Conservation (phyloP, 1,284 basidiomycete genomes). For the Ganoderma sp. region DNA sequence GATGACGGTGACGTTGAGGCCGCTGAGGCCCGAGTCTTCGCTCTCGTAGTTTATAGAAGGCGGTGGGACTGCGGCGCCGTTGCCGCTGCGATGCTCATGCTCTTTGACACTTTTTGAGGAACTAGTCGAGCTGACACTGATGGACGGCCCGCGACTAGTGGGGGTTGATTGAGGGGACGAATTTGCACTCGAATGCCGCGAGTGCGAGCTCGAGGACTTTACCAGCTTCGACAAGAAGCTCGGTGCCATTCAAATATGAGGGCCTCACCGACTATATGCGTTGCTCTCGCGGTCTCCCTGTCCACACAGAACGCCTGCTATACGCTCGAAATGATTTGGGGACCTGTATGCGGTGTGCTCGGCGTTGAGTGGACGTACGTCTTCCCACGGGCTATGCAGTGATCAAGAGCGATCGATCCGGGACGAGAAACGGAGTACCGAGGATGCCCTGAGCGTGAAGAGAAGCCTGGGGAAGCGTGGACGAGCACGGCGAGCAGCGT, state of each 20-base stretch:
- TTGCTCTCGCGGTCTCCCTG: neutral
- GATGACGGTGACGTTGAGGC: constrained; percentile 60
- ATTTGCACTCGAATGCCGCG: constrained; percentile 31
- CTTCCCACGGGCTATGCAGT: constrained; percentile 9
- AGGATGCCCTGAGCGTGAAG: neutral
- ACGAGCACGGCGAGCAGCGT: neutral
- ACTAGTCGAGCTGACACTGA: constrained; percentile 34
- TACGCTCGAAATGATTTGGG: too few species aligned
- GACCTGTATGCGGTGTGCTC: too few species aligned
- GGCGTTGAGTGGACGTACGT: neutral
- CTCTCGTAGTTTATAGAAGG: constrained; percentile 27
- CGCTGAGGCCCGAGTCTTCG: constrained; percentile 49
- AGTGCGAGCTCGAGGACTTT: constrained; percentile 34
- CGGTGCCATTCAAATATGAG: constrained; percentile 40
- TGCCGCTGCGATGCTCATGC: constrained; percentile 2
- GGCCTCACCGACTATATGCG: neutral
- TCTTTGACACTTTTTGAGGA: constrained; percentile 20
- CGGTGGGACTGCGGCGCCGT: constrained; percentile 17
- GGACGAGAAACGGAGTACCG: neutral
- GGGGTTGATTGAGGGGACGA: constrained; percentile 32
- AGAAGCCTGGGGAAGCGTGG: neutral
- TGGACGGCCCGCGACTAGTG: constrained; percentile 33
- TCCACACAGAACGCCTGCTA: too few species aligned
- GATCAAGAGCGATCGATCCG: neutral
- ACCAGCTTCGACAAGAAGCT: constrained; percentile 47